These are phyloP conservation scores for Fragaria vesca DNA, from an alignment of 306 rosid genomes.

Conservation along the genomic window DNA sequence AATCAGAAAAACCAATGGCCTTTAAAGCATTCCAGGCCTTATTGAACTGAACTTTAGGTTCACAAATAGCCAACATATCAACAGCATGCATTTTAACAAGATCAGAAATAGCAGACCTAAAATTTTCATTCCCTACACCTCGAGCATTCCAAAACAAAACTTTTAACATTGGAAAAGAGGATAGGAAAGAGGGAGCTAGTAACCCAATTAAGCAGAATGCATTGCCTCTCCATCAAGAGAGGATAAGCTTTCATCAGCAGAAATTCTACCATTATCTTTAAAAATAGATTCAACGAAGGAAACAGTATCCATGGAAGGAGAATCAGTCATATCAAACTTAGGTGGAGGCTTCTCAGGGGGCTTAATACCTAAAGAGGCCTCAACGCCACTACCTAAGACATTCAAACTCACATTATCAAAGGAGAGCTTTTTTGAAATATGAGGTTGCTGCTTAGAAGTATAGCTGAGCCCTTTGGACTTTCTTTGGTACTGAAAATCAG, in stretches of 20 bases:
- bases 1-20: no score
- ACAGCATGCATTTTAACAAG: background rate
- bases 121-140: background rate
- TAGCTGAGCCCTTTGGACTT: no score
- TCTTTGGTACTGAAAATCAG: background rate
- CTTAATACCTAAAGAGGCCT: background rate
- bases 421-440: background rate
- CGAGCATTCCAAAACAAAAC: background rate
- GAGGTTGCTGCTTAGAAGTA: no score
- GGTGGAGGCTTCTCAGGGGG: background rate
- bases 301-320: background rate
- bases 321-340: no score
- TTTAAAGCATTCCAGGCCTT: no score
- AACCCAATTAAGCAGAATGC: background rate
- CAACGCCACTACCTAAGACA: background rate
- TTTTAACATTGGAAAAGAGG: background rate
- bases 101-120: background rate
- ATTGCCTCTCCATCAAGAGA: background rate
- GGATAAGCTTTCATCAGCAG: background rate
- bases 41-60: no score
- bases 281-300: no score
- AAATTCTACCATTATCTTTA: background rate
- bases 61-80: background rate
- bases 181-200: background rate
- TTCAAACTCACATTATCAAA: no score